Percentiles rank a stretch among this genome's conserved stretches.
Conservation (phyloP, 345 rosid genomes). For the Hypericum perforatum region DNA sequence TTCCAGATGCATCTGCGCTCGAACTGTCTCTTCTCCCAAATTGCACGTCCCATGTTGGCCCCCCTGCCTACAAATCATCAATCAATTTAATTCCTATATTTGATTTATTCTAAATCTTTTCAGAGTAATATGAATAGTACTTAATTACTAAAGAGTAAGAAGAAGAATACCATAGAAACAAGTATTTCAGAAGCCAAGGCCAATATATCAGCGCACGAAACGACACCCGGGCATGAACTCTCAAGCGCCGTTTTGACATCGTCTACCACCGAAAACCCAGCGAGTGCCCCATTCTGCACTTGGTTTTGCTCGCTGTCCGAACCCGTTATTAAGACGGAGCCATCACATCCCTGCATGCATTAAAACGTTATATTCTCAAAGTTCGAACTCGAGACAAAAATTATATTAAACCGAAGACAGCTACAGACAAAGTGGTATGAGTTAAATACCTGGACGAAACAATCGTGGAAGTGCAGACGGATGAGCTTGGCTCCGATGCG, state of each 20-base stretch:
- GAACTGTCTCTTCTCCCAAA: conserved; percentile 81
- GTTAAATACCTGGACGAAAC: conserved; percentile 53
- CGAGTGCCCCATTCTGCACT: neutral
- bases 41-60: conserved; percentile 69
- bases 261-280: neutral
- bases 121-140: neutral
- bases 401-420: neutral
- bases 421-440: neutral
- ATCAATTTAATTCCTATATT: conserved; percentile 55
- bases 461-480: conserved; percentile 83
- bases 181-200: neutral
- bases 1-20: conserved; percentile 69
- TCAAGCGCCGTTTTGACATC: neutral
- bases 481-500: conserved; percentile 67
- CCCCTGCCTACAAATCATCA: conserved; percentile 49
- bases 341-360: conserved; percentile 4
- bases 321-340: neutral
- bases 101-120: conserved; percentile 33
- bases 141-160: neutral
- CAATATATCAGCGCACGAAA: conserved; percentile 2
- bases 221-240: neutral
- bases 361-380: too few species aligned
- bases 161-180: neutral
- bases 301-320: neutral
- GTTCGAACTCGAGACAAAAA: neutral